Evolutionary conservation across 2,329 filamentous ascomycete genomes (phyloP), one percentile per base, ranked within the genome.

Genomic region (Ophiostoma ulmi): DNA sequence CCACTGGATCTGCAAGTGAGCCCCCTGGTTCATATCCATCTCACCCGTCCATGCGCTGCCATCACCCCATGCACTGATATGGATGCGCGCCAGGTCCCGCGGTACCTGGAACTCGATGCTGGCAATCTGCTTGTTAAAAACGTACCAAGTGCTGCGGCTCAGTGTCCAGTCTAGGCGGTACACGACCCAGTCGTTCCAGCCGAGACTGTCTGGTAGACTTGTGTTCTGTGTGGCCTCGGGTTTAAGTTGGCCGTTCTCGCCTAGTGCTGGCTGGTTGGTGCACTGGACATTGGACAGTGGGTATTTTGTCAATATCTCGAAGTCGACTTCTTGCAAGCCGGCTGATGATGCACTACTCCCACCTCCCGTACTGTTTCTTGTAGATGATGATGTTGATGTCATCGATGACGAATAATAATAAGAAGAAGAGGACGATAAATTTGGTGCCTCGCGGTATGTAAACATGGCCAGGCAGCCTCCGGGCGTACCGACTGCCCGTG

Each of bases 1-100:
- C 87, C 86, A 89, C 78, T 87, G 84, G 22, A 90, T 81, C 75
- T 89, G 85, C 75, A 89, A 79, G 72, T 82, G 83, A 0, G 87
- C 86, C 64, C 81, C 80, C 13, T 78, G 80, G 3, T 80, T 79
- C 5, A 81, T 75, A 5, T 76, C 81, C 87, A 90, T 88, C 69
- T 86, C 84, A 13, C 86, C 87, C 64, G 83, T 84, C 87, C 86
- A 89, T 67, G 79, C 78, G 22, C 52, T 58, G 7, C n/a, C 52
- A 11, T 58, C 52, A 5, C 52, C 31, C n/a, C 22, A 58, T 10
- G 22, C 52, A 14, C 31, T 58, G 52, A 58, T 58, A 13, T 58
- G 52, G n/a, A 58, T 58, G 22, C 20, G 52, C 11, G 52, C 22
- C 22, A 22, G 52, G 52, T 13, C 52, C 22, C 52, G 52, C 52